Conservation (phyloP, 768 basidiomycete genomes). For the Tricholoma furcatifolium region DNA sequence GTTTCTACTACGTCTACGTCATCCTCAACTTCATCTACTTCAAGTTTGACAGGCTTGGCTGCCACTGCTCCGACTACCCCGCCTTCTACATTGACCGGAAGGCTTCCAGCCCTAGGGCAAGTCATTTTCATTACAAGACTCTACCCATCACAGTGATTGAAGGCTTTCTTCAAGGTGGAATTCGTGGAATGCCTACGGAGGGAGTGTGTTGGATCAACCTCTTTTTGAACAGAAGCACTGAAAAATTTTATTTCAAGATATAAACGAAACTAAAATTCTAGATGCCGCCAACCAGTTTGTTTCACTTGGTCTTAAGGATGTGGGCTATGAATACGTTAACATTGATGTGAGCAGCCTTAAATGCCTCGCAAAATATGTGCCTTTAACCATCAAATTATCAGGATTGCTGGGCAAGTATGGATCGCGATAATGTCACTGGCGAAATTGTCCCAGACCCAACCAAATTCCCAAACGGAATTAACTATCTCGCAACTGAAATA, state of each 20-base stretch:
- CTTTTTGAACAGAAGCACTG: neutral
- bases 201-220: constrained; percentile 26
- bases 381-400: constrained; percentile 13
- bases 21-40: constrained; percentile 1
- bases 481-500: constrained; percentile 38
- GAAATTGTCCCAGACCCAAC: constrained; percentile 46
- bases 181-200: constrained; percentile 49
- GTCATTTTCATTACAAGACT: neutral
- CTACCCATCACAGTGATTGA: neutral
- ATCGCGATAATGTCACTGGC: constrained; percentile 38
- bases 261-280: constrained; percentile 43
- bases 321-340: constrained; percentile 51
- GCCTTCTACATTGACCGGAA: constrained; percentile 40
- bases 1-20: neutral
- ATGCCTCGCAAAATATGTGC: neutral
- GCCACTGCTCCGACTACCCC: constrained; percentile 37
- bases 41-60: constrained; percentile 27
- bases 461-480: constrained; percentile 56
- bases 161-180: constrained; percentile 41
- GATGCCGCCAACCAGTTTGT: constrained; percentile 46
- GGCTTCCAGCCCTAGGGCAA: constrained; percentile 47
- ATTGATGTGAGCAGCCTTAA: constrained; percentile 41
- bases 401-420: constrained; percentile 49
- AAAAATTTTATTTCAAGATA: constrained; percentile 27
- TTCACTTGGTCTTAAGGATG: constrained; percentile 45